Percentiles rank a stretch among this genome's conserved stretches.
These are phyloP conservation scores for Candida multigemmis DNA, from an alignment of 805 yeast genomes.

Conservation along the genomic window DNA sequence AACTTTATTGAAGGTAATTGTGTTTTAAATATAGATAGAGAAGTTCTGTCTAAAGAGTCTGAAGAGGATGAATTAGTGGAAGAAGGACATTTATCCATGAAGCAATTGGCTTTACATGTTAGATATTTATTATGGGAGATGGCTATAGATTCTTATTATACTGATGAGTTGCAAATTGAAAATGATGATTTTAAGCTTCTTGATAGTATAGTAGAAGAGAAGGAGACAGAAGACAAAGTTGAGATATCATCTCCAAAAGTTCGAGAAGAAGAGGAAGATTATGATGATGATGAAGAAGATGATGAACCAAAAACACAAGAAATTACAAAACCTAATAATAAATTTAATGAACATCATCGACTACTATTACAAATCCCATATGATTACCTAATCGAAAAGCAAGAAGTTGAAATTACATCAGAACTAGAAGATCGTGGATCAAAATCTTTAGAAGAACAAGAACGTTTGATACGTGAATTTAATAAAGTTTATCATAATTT, in stretches of 20 bases:
- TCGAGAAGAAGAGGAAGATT: constrained; percentile 31
- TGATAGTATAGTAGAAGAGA: constrained; percentile 18
- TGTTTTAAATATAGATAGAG: constrained; percentile 9
- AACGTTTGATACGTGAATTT: constrained; percentile 47
- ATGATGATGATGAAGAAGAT: constrained; percentile 19
- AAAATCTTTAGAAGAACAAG: constrained; percentile 27
- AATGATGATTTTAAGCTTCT: constrained; percentile 26
- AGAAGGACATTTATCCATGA: constrained; percentile 29
- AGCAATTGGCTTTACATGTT: constrained; percentile 46
- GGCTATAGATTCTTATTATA: constrained; percentile 44
- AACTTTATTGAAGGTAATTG: constrained; percentile 32
- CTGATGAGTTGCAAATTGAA: constrained; percentile 26
- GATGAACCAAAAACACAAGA: constrained; percentile 4
- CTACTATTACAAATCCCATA: too few species aligned
- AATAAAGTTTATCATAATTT: constrained; percentile 68
- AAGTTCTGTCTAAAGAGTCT: constrained; percentile 5
- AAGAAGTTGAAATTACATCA: constrained; percentile 16
- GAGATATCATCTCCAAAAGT: constrained; percentile 5
- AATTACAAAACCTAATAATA: constrained; percentile 6
- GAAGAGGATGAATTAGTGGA: constrained; percentile 32
- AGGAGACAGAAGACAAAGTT: constrained; percentile 10
- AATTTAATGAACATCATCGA: too few species aligned
- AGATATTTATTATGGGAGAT: constrained; percentile 67
- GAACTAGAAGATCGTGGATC: constrained; percentile 22
- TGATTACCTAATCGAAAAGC: too few species aligned